phyloP scores from a whole-genome alignment of 148 eudicot genomes.

The Spergularia bocconei region DNA sequence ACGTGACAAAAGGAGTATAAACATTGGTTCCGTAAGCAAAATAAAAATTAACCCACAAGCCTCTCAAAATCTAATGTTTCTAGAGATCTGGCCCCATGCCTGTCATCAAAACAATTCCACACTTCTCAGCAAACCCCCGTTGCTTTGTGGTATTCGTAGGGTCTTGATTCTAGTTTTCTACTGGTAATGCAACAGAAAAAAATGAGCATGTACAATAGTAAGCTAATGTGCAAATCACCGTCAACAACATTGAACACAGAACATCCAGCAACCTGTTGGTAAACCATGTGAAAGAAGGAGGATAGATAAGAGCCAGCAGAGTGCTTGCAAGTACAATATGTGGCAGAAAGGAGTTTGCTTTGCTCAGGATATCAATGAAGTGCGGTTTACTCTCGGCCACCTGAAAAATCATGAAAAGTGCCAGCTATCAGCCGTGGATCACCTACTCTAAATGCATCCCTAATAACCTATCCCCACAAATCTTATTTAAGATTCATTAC shows the following conservation, averaged over 20 bases:
- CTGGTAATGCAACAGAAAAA: slow-evolving; percentile 12
- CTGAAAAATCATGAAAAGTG: slow-evolving; percentile 35
- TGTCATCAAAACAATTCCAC: background rate
- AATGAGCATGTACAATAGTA: background rate
- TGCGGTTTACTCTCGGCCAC: slow-evolving; percentile 35
- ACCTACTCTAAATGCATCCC: slow-evolving; percentile 6
- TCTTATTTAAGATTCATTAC: background rate
- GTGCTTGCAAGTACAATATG: slow-evolving; percentile 87
- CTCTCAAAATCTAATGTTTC: background rate
- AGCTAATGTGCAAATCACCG: slow-evolving; percentile 11
- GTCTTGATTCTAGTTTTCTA: background rate
- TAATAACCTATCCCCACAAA: background rate
- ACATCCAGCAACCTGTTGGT: slow-evolving; percentile 68
- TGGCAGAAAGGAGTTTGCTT: slow-evolving; percentile 77
- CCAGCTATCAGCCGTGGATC: slow-evolving; percentile 19
- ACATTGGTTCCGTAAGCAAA: background rate
- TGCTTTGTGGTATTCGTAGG: background rate
- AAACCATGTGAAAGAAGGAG: slow-evolving; percentile 97
- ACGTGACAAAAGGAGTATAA: background rate
- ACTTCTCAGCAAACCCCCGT: background rate
- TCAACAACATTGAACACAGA: background rate
- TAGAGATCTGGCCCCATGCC: background rate
- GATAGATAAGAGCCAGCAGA: slow-evolving; percentile 81
- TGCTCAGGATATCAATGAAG: slow-evolving; percentile 56
- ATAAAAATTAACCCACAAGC: background rate